Evolutionary conservation across 2,329 filamentous ascomycete species (phyloP).

Genomic region (Penicillium vulpinum): DNA sequence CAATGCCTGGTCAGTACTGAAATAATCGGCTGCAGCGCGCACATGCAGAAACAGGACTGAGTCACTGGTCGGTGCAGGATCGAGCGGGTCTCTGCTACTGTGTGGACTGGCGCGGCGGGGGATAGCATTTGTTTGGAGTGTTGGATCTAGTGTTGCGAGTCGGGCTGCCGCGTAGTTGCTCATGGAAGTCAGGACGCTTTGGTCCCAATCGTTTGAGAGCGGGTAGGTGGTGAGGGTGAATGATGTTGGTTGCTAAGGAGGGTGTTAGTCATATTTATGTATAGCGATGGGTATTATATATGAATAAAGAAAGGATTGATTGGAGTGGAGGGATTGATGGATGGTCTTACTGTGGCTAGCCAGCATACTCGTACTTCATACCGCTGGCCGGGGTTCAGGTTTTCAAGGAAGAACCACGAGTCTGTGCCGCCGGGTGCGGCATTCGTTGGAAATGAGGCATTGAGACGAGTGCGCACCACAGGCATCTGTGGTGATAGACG

Average conservation of each 20-base stretch:
- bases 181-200: constrained; percentile 65
- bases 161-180: constrained; percentile 60
- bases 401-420: constrained; percentile 77
- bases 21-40: constrained; percentile 79
- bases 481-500: constrained; percentile 60
- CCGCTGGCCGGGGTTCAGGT: constrained; percentile 67
- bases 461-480: constrained; percentile 63
- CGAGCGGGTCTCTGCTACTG: constrained; percentile 1
- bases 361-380: constrained; percentile 95
- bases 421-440: constrained; percentile 57
- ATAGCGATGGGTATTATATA: not conserved
- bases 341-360: constrained; percentile 74
- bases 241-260: constrained; percentile 75
- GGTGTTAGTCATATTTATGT: constrained; percentile 15
- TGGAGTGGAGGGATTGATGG: not conserved
- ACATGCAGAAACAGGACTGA: constrained; percentile 73
- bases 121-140: constrained; percentile 16
- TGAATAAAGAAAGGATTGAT: not conserved
- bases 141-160: constrained; percentile 34
- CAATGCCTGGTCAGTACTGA: constrained; percentile 68
- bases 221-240: constrained; percentile 70
- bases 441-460: constrained; percentile 65
- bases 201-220: constrained; percentile 59
- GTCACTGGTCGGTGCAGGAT: constrained; percentile 28
- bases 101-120: constrained; percentile 1